A percentile compares a stretch with the other conserved stretches of the same genome.
These are phyloP conservation scores for Zygosaccharomyces sapae DNA, from an alignment of 1,139 yeast genomes.

Conservation along the genomic window DNA sequence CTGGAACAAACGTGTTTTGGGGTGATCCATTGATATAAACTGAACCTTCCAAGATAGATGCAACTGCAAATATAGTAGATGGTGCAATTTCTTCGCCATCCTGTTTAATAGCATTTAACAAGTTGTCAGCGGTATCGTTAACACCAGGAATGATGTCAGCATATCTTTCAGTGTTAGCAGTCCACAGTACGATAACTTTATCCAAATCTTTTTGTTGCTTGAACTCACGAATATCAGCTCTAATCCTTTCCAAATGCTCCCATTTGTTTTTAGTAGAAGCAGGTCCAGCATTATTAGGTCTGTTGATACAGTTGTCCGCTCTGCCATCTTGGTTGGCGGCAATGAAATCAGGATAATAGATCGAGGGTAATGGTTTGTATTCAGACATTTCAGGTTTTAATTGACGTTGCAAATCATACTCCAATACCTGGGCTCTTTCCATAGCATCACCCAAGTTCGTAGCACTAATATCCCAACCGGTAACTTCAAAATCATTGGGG, in stretches of 20 bases:
- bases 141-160: slow-evolving; percentile 74
- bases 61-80: slow-evolving; percentile 88
- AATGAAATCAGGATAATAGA: slow-evolving; percentile 94
- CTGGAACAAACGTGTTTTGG: slow-evolving; percentile 95
- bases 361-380: slow-evolving; percentile 71
- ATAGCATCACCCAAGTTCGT: slow-evolving; percentile 71
- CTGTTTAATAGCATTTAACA: slow-evolving; percentile 65
- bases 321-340: slow-evolving; percentile 92
- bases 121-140: slow-evolving; percentile 82
- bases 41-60: slow-evolving; percentile 78
- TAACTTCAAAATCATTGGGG: slow-evolving; percentile 85
- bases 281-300: slow-evolving; percentile 46
- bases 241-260: slow-evolving; percentile 83
- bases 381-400: slow-evolving; percentile 62
- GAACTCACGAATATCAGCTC: slow-evolving; percentile 78
- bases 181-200: slow-evolving; percentile 89
- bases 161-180: slow-evolving; percentile 95
- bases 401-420: slow-evolving; percentile 76
- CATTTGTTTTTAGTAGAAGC: slow-evolving; percentile 65
- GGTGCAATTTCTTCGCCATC: slow-evolving; percentile 87
- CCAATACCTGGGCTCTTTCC: slow-evolving; percentile 83
- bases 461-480: slow-evolving; percentile 92
- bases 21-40: slow-evolving; percentile 97
- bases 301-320: slow-evolving; percentile 80
- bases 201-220: slow-evolving; percentile 71